A percentile compares a stretch with the other conserved stretches of the same genome.
phyloP scores from a whole-genome alignment of 805 yeast species.

The Pichia insulana region DNA sequence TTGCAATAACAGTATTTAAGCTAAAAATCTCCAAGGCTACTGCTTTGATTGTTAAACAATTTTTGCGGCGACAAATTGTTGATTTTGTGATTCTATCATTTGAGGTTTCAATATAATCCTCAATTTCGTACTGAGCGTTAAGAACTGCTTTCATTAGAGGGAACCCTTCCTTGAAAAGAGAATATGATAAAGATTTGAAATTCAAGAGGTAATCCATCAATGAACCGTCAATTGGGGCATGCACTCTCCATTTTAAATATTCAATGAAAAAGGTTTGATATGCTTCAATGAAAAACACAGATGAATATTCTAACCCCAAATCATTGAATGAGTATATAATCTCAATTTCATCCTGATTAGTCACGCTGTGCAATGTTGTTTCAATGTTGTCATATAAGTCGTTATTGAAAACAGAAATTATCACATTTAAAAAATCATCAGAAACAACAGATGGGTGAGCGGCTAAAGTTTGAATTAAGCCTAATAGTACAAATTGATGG shows the following conservation, averaged over 20 bases:
- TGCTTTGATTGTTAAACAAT: conserved; percentile 18
- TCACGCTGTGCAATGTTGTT: conserved; percentile 10
- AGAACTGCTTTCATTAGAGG: conserved; percentile 13
- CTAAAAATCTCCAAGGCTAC: conserved; percentile 51
- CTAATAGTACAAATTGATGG: conserved; percentile 23
- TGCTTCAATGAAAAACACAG: conserved; percentile 22
- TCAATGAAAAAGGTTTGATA: conserved; percentile 19
- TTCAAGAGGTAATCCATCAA: conserved; percentile 15
- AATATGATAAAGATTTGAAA: conserved; percentile 7
- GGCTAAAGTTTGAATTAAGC: conserved; percentile 25
- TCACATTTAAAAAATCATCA: conserved; percentile 13
- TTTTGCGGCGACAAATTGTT: conserved; percentile 21
- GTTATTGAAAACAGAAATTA: conserved; percentile 21
- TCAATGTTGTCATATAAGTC: conserved; percentile 23
- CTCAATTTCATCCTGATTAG: conserved; percentile 17
- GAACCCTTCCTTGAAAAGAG: conserved; percentile 9
- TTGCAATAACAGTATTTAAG: conserved; percentile 41
- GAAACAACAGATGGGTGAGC: conserved; percentile 17
- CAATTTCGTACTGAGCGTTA: conserved; percentile 14
- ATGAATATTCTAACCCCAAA: conserved; percentile 24
- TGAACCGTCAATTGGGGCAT: conserved; percentile 7
- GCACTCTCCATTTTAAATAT: conserved; percentile 16
- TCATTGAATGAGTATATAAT: conserved; percentile 25
- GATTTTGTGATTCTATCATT: conserved; percentile 21
- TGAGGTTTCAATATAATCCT: conserved; percentile 17